A percentile compares a stretch with the other conserved stretches of the same genome.
Evolutionary conservation across 208 protist species (phyloP).

Genomic region (Leptomonas seymouri): DNA sequence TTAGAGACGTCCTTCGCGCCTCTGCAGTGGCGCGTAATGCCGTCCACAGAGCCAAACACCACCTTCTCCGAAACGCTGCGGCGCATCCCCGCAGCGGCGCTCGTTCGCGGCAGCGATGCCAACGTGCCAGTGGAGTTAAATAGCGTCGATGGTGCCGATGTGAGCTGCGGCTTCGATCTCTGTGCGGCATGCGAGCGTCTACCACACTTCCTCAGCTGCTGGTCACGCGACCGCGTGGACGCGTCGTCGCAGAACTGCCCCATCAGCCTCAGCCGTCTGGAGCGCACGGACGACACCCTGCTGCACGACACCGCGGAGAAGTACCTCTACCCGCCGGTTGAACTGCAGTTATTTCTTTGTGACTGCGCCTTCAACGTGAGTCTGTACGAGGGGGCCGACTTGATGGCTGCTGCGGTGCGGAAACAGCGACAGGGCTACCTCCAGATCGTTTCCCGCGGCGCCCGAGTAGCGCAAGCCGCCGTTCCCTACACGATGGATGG

Average conservation of each 20-base stretch:
- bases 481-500: slow-evolving; percentile 3
- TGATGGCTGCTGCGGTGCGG: slow-evolving; percentile 36
- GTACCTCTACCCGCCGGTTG: slow-evolving; percentile 35
- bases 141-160: not conserved
- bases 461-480: slow-evolving; percentile 8
- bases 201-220: slow-evolving; percentile 37
- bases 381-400: slow-evolving; percentile 58
- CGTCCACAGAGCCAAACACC: not conserved
- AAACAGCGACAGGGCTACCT: slow-evolving; percentile 34
- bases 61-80: slow-evolving; percentile 13
- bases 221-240: slow-evolving; percentile 28
- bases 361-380: slow-evolving; percentile 45
- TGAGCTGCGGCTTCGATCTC: slow-evolving; percentile 14
- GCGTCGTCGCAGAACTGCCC: slow-evolving; percentile 16
- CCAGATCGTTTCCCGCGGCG: slow-evolving; percentile 28
- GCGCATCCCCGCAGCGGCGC: not conserved
- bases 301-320: slow-evolving; percentile 31
- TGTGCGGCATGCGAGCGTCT: slow-evolving; percentile 18
- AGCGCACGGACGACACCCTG: slow-evolving; percentile 31
- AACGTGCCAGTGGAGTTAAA: not conserved
- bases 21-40: slow-evolving; percentile 23
- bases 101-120: not conserved
- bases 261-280: slow-evolving; percentile 24
- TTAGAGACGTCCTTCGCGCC: slow-evolving; percentile 7
- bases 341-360: slow-evolving; percentile 45